phyloP scores from a whole-genome alignment of 2,329 filamentous ascomycete species.

The Erysiphe pulchra region DNA sequence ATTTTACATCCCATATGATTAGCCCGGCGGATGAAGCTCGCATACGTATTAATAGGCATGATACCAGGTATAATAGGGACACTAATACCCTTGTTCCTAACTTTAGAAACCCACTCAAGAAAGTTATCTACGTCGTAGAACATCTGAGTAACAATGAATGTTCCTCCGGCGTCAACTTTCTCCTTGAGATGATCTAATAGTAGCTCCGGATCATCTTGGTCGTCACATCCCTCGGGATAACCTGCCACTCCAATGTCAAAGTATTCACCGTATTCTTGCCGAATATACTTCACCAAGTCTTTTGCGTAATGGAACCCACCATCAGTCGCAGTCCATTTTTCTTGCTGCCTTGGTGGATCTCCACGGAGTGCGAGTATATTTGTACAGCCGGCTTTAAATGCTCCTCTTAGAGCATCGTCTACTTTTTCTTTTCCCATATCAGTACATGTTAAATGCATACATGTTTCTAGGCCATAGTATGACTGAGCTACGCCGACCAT shows the following conservation, averaged over 20 bases:
- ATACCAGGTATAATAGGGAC: slow-evolving; percentile 69
- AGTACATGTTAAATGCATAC: slow-evolving; percentile 97
- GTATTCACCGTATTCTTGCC: slow-evolving; percentile 55
- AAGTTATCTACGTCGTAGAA: slow-evolving; percentile 98
- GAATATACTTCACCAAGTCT: slow-evolving; percentile 60
- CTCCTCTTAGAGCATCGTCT: slow-evolving; percentile 62
- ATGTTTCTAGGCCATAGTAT: slow-evolving; percentile 87
- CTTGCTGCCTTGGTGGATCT: slow-evolving; percentile 78
- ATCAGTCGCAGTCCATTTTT: slow-evolving; percentile 75
- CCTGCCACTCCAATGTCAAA: slow-evolving; percentile 96
- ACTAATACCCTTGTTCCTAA: slow-evolving; percentile 60
- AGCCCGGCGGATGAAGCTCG: slow-evolving; percentile 69
- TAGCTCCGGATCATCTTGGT: slow-evolving; percentile 63
- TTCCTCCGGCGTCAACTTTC: slow-evolving; percentile 81
- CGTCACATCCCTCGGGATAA: slow-evolving; percentile 87
- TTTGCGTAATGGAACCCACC: slow-evolving; percentile 78
- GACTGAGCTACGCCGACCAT: slow-evolving; percentile 94
- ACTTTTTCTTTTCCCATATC: slow-evolving; percentile 91
- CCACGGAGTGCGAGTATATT: slow-evolving; percentile 89
- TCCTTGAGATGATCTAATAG: slow-evolving; percentile 86
- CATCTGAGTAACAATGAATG: slow-evolving; percentile 96
- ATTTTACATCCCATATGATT: slow-evolving; percentile 78
- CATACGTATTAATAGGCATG: slow-evolving; percentile 88
- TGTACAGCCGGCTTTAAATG: slow-evolving; percentile 86
- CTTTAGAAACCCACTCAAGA: slow-evolving; percentile 67